Percentiles rank a stretch among this genome's conserved stretches.
Conservation (phyloP, 2,329 filamentous ascomycete genomes). For the Fusarium falciforme region DNA sequence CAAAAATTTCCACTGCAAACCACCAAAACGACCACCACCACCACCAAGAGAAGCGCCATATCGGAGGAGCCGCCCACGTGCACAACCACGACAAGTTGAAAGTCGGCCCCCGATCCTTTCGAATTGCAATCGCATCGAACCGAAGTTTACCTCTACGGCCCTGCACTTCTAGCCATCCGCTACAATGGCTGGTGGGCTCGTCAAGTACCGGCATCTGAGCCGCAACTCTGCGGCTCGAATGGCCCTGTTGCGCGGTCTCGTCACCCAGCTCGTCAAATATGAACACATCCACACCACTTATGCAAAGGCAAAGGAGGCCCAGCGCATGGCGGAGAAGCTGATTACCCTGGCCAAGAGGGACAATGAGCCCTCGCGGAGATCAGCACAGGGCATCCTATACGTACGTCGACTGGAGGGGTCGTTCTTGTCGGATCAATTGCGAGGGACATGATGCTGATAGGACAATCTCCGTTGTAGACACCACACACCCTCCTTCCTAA, state of each 20-base stretch:
- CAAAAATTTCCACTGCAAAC: constrained; percentile 48
- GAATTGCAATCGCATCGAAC: neutral
- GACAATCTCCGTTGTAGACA: constrained; percentile 58
- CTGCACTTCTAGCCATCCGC: constrained; percentile 22
- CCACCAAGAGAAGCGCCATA: constrained; percentile 18
- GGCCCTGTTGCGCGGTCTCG: constrained; percentile 93
- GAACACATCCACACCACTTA: constrained; percentile 96
- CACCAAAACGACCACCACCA: constrained; percentile 39
- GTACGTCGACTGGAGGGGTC: constrained; percentile 64
- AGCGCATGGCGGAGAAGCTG: constrained; percentile 91
- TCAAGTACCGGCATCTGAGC: constrained; percentile 90
- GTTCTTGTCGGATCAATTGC: neutral
- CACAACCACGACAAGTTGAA: constrained; percentile 11
- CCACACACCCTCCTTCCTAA: constrained; percentile 81
- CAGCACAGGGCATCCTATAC: constrained; percentile 85
- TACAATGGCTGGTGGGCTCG: constrained; percentile 83
- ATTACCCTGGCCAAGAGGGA: constrained; percentile 95
- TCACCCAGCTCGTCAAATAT: constrained; percentile 92
- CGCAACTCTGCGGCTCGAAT: constrained; percentile 88
- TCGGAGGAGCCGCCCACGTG: constrained; percentile 22
- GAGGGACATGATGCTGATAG: constrained; percentile 18
- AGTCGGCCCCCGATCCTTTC: neutral
- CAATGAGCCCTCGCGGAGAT: constrained; percentile 81
- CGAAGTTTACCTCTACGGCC: neutral
- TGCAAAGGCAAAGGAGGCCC: constrained; percentile 96